These are phyloP conservation scores for Angomonas ambiguus DNA, from an alignment of 208 protist species.

Conservation along the genomic window DNA sequence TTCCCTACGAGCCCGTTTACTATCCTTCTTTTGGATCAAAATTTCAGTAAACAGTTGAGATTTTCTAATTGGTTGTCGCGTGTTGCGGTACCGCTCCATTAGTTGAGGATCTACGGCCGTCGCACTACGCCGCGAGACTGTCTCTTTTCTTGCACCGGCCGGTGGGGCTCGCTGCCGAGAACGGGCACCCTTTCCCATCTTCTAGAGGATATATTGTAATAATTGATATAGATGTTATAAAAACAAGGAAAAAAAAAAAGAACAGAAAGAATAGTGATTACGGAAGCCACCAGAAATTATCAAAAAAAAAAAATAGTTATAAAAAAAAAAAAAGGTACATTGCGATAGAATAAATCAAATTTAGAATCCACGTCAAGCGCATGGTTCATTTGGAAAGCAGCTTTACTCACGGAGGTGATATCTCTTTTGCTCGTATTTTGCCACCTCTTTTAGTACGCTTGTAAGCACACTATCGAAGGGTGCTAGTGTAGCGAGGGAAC, in stretches of 20 bases:
- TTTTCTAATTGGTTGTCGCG: slow-evolving; percentile 78
- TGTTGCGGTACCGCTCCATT: slow-evolving; percentile 79
- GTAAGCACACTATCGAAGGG: slow-evolving; percentile 59
- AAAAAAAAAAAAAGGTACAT: too few relatives aligned
- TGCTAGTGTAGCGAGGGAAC: slow-evolving; percentile 18
- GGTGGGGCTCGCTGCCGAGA: slow-evolving; percentile 49
- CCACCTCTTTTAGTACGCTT: slow-evolving; percentile 39
- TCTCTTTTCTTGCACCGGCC: slow-evolving; percentile 26
- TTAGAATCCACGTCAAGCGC: too few relatives aligned
- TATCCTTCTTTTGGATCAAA: slow-evolving; percentile 85
- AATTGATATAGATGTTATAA: background rate
- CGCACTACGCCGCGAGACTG: slow-evolving; percentile 37
- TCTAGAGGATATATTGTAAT: background rate
- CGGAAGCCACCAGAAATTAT: too few relatives aligned
- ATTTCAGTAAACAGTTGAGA: slow-evolving; percentile 84
- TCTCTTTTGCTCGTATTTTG: slow-evolving; percentile 54
- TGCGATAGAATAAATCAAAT: too few relatives aligned
- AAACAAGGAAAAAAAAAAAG: slow-evolving; percentile 1
- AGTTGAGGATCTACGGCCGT: slow-evolving; percentile 69
- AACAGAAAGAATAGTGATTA: background rate
- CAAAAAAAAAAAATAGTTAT: background rate
- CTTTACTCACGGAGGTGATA: slow-evolving; percentile 52
- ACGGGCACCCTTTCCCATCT: slow-evolving; percentile 78
- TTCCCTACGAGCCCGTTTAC: slow-evolving; percentile 81
- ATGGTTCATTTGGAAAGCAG: background rate